phyloP scores from a whole-genome alignment of 176 grass and related monocot genomes.

The Ampelocalamus luodianensis region DNA sequence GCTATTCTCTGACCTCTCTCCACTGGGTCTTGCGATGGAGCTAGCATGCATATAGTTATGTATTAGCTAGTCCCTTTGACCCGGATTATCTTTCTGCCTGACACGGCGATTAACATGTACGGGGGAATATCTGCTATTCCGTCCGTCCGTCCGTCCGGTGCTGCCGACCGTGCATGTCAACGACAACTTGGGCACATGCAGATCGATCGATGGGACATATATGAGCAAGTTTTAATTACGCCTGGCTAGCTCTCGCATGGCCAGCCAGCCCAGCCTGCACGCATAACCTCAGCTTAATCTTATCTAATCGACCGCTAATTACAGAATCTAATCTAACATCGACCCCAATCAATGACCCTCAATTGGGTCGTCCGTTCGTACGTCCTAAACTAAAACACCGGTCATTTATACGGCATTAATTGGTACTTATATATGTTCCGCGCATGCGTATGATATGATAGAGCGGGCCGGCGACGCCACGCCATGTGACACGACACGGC shows the following conservation, averaged over 20 bases:
- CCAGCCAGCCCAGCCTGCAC: neutral
- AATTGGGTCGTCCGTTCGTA: neutral
- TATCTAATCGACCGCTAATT: neutral
- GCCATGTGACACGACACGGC: too few relatives aligned
- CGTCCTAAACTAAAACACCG: neutral
- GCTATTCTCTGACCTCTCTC: neutral
- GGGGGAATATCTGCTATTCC: slow-evolving; percentile 38
- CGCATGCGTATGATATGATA: neutral
- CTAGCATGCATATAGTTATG: neutral
- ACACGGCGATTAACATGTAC: neutral
- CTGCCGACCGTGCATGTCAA: slow-evolving; percentile 30
- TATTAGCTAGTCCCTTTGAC: neutral
- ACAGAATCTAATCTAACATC: slow-evolving; percentile 26
- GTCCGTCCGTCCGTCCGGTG: neutral
- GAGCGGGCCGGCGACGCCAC: neutral
- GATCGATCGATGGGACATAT: neutral
- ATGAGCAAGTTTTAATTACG: neutral
- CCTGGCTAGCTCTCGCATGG: slow-evolving; percentile 21
- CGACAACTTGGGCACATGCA: slow-evolving; percentile 34
- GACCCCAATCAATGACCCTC: neutral
- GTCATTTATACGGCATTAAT: neutral
- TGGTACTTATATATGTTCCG: neutral
- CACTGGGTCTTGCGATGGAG: neutral
- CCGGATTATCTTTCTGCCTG: neutral
- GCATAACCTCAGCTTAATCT: slow-evolving; percentile 43